Evolutionary conservation across 176 grass and related monocot genomes (phyloP), one percentile per base, ranked within the genome.

Genomic region (Stipa capillata): DNA sequence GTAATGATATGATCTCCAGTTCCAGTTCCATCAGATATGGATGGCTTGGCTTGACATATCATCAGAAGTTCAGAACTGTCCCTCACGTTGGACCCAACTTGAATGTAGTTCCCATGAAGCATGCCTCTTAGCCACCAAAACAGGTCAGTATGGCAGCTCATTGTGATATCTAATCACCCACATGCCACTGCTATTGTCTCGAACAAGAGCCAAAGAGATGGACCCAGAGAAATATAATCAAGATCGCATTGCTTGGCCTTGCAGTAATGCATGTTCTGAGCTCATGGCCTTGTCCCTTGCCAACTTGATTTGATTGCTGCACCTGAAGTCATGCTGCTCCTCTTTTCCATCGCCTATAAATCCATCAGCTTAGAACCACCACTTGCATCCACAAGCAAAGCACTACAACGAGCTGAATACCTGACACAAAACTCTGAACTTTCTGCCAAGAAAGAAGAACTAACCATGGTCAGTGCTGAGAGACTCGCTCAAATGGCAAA

Each of bases 391-490:
- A 35, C 68, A 80, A 57, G 17, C 58, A 27, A 54, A 74, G 35
- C 67, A 66, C n/a, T 4, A 10, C 25, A 21, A 4, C 8, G 31
- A 76, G 48, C 29, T 72, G 21, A 62, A 54, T 27, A 72, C 17
- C 33, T 54, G 3, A 13, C n/a, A 51, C 32, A 74, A 47, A 34
- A 4, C 23, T 50, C 51, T 67, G 50, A 52, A 34, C 24, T 28
- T 54, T 15, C 24, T 39, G 4, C 1, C n/a, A 41, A 69, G 14
- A 33, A 59, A 45, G 5, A 2, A 23, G 58, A 67, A 49, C 4
- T 41, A 72, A 56, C 35, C 51, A 88, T 85, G 82, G 10, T 92
- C 65, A 89, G 37, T 68, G 23, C 79, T 9, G 86, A 72, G 73
- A 90, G 66, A 65, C 61, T 90, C 17, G 49, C 72, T 55, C 62